Evolutionary conservation across 73 alveolate species (phyloP), one percentile per base, ranked within the genome.

Genomic region (Strombidium stylifer): DNA sequence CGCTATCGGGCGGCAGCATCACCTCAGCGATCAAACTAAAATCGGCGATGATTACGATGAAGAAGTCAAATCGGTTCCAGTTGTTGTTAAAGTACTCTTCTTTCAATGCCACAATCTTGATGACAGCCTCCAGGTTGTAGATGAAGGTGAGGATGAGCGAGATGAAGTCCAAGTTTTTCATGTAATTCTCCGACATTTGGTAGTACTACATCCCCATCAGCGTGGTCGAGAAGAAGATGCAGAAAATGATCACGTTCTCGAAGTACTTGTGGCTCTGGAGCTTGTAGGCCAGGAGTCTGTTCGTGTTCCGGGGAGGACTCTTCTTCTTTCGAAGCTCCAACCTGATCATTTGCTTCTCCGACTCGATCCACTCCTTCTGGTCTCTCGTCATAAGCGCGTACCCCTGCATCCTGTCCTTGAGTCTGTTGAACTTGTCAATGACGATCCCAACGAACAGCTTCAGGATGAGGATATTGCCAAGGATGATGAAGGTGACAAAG

Each of bases 401-500:
- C 49, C 57, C 65, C 21, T 85, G 64, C 12, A 81, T 72, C 0
- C 48, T 76, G 6, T 81, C 85, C 26, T 62, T 81, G 19, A 49
- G 74, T 53, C 74, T 42, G 41, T 71, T 73, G 50, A 71, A 81
- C 15, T 70, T 77, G 24, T 62, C 76, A 2, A 81, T 50, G 21
- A 81, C 81, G 21, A 81, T 86, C 10, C 92, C 92, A 0, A 75
- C 85, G 49, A 81, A 81, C 30, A 74, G 71, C 37, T 81, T 81
- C 14, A 72, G 47, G 15, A 81, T 69, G 50, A 81, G 51, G 37
- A 81, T 49, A 18, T 76, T 71, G 10, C 92, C 86, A 8, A 81
- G 53, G 36, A 81, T 81, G 19, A 81, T 51, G 49, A 71, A 81
- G 58, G 60, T 45, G 51, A 81, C 51, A 56, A 60, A 81, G 46